Percentiles rank a stretch among this genome's conserved stretches.
Conservation (phyloP, 2,329 filamentous ascomycete species). For the Camptophora hylomeconis region DNA sequence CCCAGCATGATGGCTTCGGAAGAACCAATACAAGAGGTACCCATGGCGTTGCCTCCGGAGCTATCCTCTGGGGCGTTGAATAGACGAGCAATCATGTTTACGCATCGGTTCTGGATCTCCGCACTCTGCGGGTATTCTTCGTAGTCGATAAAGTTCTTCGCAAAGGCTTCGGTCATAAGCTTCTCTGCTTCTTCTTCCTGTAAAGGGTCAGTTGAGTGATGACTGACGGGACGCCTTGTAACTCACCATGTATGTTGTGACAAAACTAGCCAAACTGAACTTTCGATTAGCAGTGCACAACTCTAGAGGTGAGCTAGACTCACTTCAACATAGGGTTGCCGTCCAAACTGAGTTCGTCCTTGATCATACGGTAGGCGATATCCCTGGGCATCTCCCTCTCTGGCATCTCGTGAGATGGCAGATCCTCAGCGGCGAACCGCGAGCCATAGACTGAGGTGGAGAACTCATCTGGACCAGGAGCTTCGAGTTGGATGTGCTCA, state of each 20-base stretch:
- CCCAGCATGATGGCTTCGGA: constrained; percentile 53
- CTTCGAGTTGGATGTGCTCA: constrained; percentile 25
- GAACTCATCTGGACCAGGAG: constrained; percentile 37
- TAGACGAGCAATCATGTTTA: constrained; percentile 77
- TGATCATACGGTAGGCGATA: constrained; percentile 93
- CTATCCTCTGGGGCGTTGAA: constrained; percentile 60
- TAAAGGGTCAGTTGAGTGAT: constrained; percentile 7
- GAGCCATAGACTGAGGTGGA: constrained; percentile 80
- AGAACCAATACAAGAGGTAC: constrained; percentile 77
- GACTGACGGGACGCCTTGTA: no score
- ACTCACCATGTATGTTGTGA: constrained; percentile 86
- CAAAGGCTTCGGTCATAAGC: constrained; percentile 83
- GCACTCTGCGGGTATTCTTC: constrained; percentile 72
- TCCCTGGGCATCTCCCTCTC: constrained; percentile 82
- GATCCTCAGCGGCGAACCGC: constrained; percentile 64
- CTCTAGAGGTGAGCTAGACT: constrained; percentile 6
- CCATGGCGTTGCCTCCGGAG: constrained; percentile 51
- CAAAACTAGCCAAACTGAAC: constrained; percentile 71
- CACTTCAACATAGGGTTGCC: constrained; percentile 69
- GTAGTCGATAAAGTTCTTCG: constrained; percentile 92
- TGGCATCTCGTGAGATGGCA: constrained; percentile 77
- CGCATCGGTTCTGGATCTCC: constrained; percentile 83
- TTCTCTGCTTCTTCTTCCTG: constrained; percentile 90
- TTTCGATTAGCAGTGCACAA: constrained; percentile 1
- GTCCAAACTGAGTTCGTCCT: constrained; percentile 82